Evolutionary conservation across 257 asterid species (phyloP), one percentile per base, ranked within the genome.

Genomic region (Primulina tabacum): DNA sequence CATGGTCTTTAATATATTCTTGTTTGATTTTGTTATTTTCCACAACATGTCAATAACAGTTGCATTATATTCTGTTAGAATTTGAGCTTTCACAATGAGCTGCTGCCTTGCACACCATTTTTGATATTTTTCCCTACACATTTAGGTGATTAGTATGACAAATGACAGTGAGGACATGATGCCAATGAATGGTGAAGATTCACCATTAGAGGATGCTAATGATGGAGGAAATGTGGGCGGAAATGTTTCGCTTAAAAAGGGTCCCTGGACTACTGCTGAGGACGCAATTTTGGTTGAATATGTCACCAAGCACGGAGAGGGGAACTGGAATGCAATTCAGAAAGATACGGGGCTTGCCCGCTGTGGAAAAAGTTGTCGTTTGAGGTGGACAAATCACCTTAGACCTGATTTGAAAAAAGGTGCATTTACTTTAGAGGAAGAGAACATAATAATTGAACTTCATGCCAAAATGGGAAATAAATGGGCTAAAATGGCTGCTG

Each of bases 371-470:
- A 86, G 92, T 67, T 86, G 89, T 52, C 92, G 92, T 17, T 63
- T 86, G 73, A 82, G 89, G 79, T 86, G 92, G 92, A 83, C 86
- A 30, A 86, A 86, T 84, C 92, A 86, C 82, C 87, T 86, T 32
- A 73, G 89, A 67, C 89, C 92, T 4, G 82, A 86, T 75, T 71
- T 86, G 35, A 86, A 79, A 79, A 86, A 86, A 80, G 92, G 89
- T 30, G 80, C 83, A 56, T 82, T 86, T 67, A 84, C 83, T 18
- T 74, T 81, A 0, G 85, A 82, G 77, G 92, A 86, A 67, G 92
- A 86, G 75, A 77, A 64, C 33, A 81, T 38, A 33, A 82, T 86
- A 32, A 73, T 84, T 66, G 89, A 84, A 72, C 86, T 84, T 43
- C 92, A 86, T 67, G 83, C 86, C 67, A 73, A 80, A 77, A 76